These are phyloP conservation scores for Botrytis byssoidea DNA, from an alignment of 2,329 filamentous ascomycete species.

Conservation along the genomic window DNA sequence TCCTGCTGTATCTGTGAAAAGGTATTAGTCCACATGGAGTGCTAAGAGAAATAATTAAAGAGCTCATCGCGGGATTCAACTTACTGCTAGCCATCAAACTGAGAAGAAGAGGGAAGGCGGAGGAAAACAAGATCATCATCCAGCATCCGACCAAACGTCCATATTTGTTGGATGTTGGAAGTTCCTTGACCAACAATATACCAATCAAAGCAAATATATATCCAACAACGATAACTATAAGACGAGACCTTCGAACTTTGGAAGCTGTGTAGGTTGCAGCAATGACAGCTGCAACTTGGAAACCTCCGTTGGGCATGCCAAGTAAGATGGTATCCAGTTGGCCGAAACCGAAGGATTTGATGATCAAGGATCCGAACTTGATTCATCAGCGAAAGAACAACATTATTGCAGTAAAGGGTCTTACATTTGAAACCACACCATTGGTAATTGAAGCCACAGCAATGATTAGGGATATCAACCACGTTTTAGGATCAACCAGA, in stretches of 20 bases:
- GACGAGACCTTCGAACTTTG: constrained; percentile 22
- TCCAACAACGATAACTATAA: constrained; percentile 24
- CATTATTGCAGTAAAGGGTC: not conserved
- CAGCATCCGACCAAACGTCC: constrained; percentile 49
- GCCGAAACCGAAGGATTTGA: constrained; percentile 40
- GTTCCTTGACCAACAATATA: constrained; percentile 55
- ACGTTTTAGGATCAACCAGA: constrained; percentile 40
- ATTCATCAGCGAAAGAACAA: constrained; percentile 39
- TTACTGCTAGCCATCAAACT: constrained; percentile 55
- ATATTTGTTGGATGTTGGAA: constrained; percentile 51
- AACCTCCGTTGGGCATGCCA: constrained; percentile 60
- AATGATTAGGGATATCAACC: constrained; percentile 28
- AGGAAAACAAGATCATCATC: constrained; percentile 64
- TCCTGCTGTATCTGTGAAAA: constrained; percentile 5
- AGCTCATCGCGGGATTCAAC: not conserved
- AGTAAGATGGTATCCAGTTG: constrained; percentile 40
- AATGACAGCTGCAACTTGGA: constrained; percentile 14
- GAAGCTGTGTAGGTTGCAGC: constrained; percentile 23
- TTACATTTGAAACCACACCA: constrained; percentile 33
- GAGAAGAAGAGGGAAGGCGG: constrained; percentile 30
- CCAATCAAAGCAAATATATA: constrained; percentile 54
- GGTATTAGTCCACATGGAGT: not conserved
- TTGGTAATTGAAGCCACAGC: constrained; percentile 41
- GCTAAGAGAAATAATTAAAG: not conserved
- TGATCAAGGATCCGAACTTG: constrained; percentile 40